phyloP scores from a whole-genome alignment of 2,329 filamentous ascomycete genomes.

The Dendryphion nanum region DNA sequence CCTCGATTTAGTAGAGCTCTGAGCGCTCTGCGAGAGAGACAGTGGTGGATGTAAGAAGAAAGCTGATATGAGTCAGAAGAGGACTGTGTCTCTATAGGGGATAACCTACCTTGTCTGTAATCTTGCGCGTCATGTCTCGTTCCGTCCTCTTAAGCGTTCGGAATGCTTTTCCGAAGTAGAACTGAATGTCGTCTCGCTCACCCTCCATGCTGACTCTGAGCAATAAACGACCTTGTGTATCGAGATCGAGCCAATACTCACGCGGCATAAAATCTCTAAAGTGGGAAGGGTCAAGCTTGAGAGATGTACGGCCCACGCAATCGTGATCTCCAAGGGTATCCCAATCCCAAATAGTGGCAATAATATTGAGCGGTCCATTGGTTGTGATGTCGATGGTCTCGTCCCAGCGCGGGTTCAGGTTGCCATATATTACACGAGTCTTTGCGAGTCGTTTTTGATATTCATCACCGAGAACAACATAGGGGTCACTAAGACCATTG shows the following conservation, averaged over 20 bases:
- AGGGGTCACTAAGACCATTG: conserved; percentile 90
- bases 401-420: conserved; percentile 93
- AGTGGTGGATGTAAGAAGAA: conserved; percentile 87
- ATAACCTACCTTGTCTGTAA: conserved; percentile 83
- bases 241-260: conserved; percentile 96
- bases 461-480: conserved; percentile 94
- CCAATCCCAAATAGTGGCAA: conserved; percentile 98
- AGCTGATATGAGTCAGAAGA: conserved; percentile 55
- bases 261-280: conserved; percentile 94
- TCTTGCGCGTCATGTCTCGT: conserved; percentile 95
- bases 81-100: conserved; percentile 4
- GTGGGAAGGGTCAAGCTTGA: conserved; percentile 96
- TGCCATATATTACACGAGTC: conserved; percentile 86
- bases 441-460: conserved; percentile 96
- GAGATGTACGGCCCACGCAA: conserved; percentile 91
- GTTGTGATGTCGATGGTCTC: conserved; percentile 96
- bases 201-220: conserved; percentile 98
- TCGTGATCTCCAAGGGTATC: conserved; percentile 97
- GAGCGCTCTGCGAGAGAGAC: conserved; percentile 79
- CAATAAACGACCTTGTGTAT: conserved; percentile 87
- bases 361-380: conserved; percentile 85
- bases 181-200: conserved; percentile 96
- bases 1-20: conserved; percentile 72
- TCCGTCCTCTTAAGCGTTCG: conserved; percentile 92
- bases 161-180: conserved; percentile 97